Evolutionary conservation across 768 basidiomycete species (phyloP), one percentile per base, ranked within the genome.

Genomic region (Mycena polygramma): DNA sequence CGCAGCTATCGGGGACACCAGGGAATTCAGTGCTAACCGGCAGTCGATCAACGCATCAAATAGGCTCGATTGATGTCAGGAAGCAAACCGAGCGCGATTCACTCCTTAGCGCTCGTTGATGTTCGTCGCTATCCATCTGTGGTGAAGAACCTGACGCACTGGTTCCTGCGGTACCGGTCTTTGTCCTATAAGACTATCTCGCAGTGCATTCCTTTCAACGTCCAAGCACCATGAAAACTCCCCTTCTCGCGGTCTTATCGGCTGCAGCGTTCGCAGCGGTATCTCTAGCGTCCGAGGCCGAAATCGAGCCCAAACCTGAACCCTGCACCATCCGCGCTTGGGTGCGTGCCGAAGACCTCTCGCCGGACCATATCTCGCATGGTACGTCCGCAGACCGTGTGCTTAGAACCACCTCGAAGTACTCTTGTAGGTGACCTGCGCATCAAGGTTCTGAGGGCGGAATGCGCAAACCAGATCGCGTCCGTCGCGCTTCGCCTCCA

Each of bases 351-450:
- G 46, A 61, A 24, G 59, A 61, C 13, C 41, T 61, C 7, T 15
- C 45, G n/a, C 60, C 60, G 4, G 37, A 39, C 49, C 48, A 39
- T 13, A 39, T 62, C 35, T 62, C 60, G 9, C 61, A 43, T 22
- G 48, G 48, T 49, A 22, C 17, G 17, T 49, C 4, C 48, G 20
- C 20, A 49, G 6, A 22, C 45, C 10, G 45, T 46, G 45, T 17
- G 17, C n/a, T 4, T 24, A n/a, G 39, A 22, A n/a, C 22, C 26
- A 53, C 48, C 48, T n/a, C n/a, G 4, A n/a, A 9, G 4, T n/a
- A 30, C 4, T 49, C 7, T n/a, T 14, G 4, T 10, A 72, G 71
- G 71, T 19, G 71, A 72, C n/a, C 60, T 72, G 22, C 71, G 71
- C 14, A 43, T 72, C 66, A 72, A 68, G 37, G 66, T 65, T 22